Percentiles rank a stretch among this genome's conserved stretches.
Evolutionary conservation across 306 rosid species (phyloP).

Genomic region (Quercus aquifolioides): DNA sequence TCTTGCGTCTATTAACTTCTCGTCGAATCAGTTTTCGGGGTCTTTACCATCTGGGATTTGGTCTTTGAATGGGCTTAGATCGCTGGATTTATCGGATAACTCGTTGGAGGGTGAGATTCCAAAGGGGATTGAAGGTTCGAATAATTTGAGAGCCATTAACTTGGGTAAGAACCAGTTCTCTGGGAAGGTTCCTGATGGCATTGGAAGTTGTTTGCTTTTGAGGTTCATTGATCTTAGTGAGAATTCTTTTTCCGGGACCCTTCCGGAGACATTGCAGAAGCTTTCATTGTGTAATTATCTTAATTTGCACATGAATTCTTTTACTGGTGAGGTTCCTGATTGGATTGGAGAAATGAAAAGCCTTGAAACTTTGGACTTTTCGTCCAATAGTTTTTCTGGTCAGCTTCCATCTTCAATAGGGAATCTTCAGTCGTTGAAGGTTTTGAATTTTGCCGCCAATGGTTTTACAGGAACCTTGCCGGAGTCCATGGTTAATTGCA

Average conservation of each 20-base stretch:
- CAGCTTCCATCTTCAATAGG: constrained; percentile 62
- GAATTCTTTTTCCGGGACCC: constrained; percentile 59
- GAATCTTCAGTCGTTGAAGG: constrained; percentile 60
- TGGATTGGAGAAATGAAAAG: constrained; percentile 82
- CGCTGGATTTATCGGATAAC: constrained; percentile 74
- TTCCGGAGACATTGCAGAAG: constrained; percentile 65
- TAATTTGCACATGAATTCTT: constrained; percentile 51
- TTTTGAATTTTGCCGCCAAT: constrained; percentile 65
- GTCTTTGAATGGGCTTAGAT: constrained; percentile 76
- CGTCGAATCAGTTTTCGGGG: constrained; percentile 73
- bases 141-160: constrained; percentile 62
- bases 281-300: constrained; percentile 62
- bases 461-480: constrained; percentile 69
- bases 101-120: constrained; percentile 71
- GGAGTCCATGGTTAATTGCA: constrained; percentile 54
- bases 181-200: constrained; percentile 68
- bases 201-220: constrained; percentile 86
- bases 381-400: constrained; percentile 70
- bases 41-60: constrained; percentile 65
- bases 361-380: constrained; percentile 74
- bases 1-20: constrained; percentile 60
- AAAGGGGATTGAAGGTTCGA: constrained; percentile 45
- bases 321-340: constrained; percentile 70
- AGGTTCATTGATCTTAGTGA: constrained; percentile 81
- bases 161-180: constrained; percentile 63